Evolutionary conservation across 2,329 filamentous ascomycete species (phyloP).

Genomic region (Ascochyta viciae-villosae): DNA sequence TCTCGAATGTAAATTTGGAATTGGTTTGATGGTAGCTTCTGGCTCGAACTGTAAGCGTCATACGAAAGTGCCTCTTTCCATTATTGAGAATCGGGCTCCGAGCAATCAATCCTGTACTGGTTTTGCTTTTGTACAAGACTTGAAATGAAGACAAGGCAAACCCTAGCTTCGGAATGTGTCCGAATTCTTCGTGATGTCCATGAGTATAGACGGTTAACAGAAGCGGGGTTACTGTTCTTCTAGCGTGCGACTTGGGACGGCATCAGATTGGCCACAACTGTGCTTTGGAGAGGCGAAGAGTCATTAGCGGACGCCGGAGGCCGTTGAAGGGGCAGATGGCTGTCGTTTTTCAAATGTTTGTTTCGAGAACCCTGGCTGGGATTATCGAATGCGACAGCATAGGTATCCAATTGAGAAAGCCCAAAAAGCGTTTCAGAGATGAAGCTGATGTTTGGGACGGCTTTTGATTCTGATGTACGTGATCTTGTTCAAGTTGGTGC

Average conservation of each 20-base stretch:
- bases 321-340: not conserved
- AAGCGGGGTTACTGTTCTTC: not conserved
- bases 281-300: not conserved
- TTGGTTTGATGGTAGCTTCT: not conserved
- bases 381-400: too few relatives aligned
- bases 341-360: not conserved
- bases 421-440: too few relatives aligned
- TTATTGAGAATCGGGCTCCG: not conserved
- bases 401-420: too few relatives aligned
- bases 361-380: not conserved
- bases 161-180: not conserved
- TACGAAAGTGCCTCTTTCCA: not conserved
- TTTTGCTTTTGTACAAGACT: not conserved
- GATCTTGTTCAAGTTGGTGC: too few relatives aligned
- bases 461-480: too few relatives aligned
- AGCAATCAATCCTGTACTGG: not conserved
- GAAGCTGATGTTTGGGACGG: too few relatives aligned
- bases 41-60: conserved; percentile 1
- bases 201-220: not conserved
- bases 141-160: not conserved
- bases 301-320: not conserved
- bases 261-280: not conserved
- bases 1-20: conserved; percentile 8
- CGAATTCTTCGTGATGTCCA: not conserved
- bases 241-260: not conserved